Evolutionary conservation across 805 yeast genomes (phyloP), one percentile per base, ranked within the genome.

Genomic region (Maudiozyma turicensis): DNA sequence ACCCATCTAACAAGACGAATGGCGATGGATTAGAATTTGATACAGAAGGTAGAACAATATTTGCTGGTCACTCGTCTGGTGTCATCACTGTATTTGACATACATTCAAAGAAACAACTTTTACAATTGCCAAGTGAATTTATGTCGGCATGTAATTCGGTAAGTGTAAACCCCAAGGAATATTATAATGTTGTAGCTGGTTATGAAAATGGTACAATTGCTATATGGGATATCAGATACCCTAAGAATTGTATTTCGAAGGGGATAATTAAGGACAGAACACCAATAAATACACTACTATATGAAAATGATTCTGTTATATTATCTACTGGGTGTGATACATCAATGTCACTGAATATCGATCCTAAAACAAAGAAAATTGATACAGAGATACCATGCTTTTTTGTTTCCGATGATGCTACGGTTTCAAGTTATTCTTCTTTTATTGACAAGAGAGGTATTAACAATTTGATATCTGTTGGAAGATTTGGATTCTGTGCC

Each of bases 51-150:
- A 75, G 73, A 52, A 51, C 55, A 4, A 58, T 75, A 3, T 60
- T 69, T 29, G 76, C 74, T 2, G 84, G 75, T 2, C 69, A 72
- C 51, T 57, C 54, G 20, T 63, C 67, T 5, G 74, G 71, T 10
- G 68, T 63, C 2, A 57, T 77, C 6, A 58, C 74, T 0, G 43
- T 65, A 2, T 73, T 74, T 68, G 75, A 76, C 52, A 50, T 74
- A 5, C 56, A 52, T 30, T 50, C 58, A 1, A 60, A 63, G 42
- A 40, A 53, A 7, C 65, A 63, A 47, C 43, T 50, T 3, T 11
- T 50, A 4, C 65, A 57, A 44, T 38, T 68, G 8, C 57, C 66
- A 1, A 63, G 64, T 47, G 48, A 50, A 14, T 55, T 64, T 43
- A 58, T 57, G 50, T 51, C 63, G 9, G 20, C 64, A 2, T 64